Conservation (phyloP, 192 early-diverging fungal genomes). For the Coemansia sp. region DNA sequence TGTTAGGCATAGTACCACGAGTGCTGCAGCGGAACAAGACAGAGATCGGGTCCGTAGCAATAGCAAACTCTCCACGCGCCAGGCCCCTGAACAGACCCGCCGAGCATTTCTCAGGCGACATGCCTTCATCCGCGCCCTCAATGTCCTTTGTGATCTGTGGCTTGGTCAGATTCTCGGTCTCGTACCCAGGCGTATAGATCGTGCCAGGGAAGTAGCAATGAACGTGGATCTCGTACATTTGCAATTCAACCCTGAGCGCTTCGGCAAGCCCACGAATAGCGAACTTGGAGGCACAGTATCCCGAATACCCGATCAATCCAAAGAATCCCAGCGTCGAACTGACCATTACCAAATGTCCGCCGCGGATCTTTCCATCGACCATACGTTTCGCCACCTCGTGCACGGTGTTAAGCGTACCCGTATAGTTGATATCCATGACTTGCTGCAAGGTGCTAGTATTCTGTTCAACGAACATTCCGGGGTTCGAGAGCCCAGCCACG, state of each 20-base stretch:
- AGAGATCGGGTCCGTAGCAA: slow-evolving; percentile 43
- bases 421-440: slow-evolving; percentile 68
- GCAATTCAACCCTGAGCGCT: slow-evolving; percentile 65
- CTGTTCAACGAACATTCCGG: slow-evolving; percentile 71
- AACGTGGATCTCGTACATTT: slow-evolving; percentile 62
- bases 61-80: slow-evolving; percentile 45
- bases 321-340: slow-evolving; percentile 69
- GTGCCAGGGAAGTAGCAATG: slow-evolving; percentile 75
- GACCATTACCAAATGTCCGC: slow-evolving; percentile 70
- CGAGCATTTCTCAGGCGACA: slow-evolving; percentile 63
- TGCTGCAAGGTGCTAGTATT: slow-evolving; percentile 57
- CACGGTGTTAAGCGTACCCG: slow-evolving; percentile 64
- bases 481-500: slow-evolving; percentile 49
- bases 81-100: slow-evolving; percentile 40
- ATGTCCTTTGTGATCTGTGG: slow-evolving; percentile 69
- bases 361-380: slow-evolving; percentile 53
- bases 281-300: slow-evolving; percentile 72
- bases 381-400: slow-evolving; percentile 69
- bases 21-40: slow-evolving; percentile 41
- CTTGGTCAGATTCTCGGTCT: slow-evolving; percentile 73
- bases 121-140: slow-evolving; percentile 64
- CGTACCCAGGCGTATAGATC: slow-evolving; percentile 71
- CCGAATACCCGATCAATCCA: slow-evolving; percentile 68
- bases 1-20: slow-evolving; percentile 49
- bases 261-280: slow-evolving; percentile 75